A percentile compares a stretch with the other conserved stretches of the same genome.
These are phyloP conservation scores for Penicillium bialowiezense DNA, from an alignment of 495 filamentous ascomycete species.

Conservation along the genomic window DNA sequence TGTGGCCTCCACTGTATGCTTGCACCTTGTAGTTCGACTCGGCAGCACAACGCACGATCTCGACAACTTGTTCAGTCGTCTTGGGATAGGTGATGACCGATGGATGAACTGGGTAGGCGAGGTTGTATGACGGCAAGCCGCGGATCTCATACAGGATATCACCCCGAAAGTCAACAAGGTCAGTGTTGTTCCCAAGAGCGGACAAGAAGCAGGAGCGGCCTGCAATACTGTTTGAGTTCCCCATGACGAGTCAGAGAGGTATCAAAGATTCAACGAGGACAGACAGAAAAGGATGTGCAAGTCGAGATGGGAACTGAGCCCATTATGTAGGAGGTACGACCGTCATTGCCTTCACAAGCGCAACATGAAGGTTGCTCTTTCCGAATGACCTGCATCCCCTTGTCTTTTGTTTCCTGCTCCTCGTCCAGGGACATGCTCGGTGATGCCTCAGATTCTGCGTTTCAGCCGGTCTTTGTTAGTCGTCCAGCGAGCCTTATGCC, in stretches of 20 bases:
- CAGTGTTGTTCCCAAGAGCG: slow-evolving; percentile 19
- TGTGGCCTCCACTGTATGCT: slow-evolving; percentile 70
- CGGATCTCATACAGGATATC: slow-evolving; percentile 14
- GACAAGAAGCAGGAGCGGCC: slow-evolving; percentile 18
- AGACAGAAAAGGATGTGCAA: neutral
- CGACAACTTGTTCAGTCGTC: slow-evolving; percentile 54
- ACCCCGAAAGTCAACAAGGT: slow-evolving; percentile 20
- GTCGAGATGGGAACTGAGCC: neutral
- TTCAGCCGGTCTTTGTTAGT: too few relatives aligned
- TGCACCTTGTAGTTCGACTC: slow-evolving; percentile 57
- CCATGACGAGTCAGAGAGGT: slow-evolving; percentile 6
- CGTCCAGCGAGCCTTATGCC: too few relatives aligned
- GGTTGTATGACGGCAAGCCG: slow-evolving; percentile 51
- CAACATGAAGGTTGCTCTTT: neutral
- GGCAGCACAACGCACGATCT: slow-evolving; percentile 56
- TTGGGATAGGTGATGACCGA: slow-evolving; percentile 60
- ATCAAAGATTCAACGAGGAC: neutral
- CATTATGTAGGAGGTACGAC: too few relatives aligned
- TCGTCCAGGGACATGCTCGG: too few relatives aligned
- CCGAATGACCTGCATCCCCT: neutral
- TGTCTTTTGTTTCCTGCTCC: too few relatives aligned
- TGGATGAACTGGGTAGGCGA: slow-evolving; percentile 57
- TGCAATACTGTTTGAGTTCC: slow-evolving; percentile 3
- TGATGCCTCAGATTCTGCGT: too few relatives aligned
- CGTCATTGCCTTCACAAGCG: too few relatives aligned